phyloP scores from a whole-genome alignment of 805 yeast genomes.

The Soucietia sequanensis region DNA sequence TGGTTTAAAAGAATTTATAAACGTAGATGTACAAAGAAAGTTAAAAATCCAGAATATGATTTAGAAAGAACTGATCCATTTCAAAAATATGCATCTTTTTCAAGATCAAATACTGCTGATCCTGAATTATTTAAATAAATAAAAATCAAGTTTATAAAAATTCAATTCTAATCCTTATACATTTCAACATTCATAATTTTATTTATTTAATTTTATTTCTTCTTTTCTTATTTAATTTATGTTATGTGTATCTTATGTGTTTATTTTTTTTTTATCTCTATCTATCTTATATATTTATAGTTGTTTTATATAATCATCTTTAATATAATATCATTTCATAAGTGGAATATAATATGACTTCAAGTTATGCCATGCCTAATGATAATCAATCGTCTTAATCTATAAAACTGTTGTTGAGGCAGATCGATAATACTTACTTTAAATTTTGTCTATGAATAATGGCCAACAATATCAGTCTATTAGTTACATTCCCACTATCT shows the following conservation, averaged over 20 bases:
- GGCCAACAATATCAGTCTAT: too few species aligned
- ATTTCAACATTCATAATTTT: background rate
- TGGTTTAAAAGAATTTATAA: slow-evolving; percentile 37
- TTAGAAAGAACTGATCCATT: slow-evolving; percentile 41
- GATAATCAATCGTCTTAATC: too few species aligned
- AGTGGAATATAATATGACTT: too few species aligned
- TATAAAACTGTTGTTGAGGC: too few species aligned
- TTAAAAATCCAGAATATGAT: slow-evolving; percentile 34
- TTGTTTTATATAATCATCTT: too few species aligned
- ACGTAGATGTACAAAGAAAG: slow-evolving; percentile 16
- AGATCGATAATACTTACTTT: too few species aligned
- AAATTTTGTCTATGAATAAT: too few species aligned
- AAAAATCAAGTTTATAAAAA: too few species aligned
- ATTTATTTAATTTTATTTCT: background rate
- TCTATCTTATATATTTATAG: background rate
- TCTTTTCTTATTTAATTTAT: background rate
- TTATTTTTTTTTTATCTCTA: background rate
- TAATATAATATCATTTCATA: too few species aligned
- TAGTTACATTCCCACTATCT: too few species aligned
- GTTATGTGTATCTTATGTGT: background rate
- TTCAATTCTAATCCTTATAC: background rate
- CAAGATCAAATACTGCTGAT: slow-evolving; percentile 30
- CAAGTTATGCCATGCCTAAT: too few species aligned
- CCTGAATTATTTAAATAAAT: slow-evolving; percentile 1
- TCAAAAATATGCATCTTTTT: slow-evolving; percentile 38